phyloP scores from a whole-genome alignment of 108 stramenopile species.

The Nitzschia putrida region DNA sequence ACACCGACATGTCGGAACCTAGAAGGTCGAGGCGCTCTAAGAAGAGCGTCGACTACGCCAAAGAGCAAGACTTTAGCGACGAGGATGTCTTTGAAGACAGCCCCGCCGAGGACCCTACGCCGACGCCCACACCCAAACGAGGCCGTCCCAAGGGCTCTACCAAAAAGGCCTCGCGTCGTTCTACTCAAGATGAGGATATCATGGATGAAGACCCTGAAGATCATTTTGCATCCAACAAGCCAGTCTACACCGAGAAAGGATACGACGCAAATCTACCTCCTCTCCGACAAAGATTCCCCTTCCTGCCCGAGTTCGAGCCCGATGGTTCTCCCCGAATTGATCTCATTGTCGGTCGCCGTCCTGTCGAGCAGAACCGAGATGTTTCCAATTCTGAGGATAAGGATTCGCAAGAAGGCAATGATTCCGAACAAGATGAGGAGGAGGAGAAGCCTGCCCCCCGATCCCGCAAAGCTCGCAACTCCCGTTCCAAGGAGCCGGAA shows the following conservation, averaged over 20 bases:
- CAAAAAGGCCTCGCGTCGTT: conserved; percentile 12
- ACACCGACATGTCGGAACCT: conserved; percentile 13
- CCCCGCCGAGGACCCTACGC: conserved; percentile 30
- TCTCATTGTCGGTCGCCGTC: conserved; percentile 86
- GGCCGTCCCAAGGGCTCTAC: conserved; percentile 27
- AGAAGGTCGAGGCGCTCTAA: conserved; percentile 49
- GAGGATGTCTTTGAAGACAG: conserved; percentile 76
- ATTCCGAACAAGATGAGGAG: background rate
- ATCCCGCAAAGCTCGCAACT: conserved; percentile 27
- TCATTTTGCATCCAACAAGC: conserved; percentile 30
- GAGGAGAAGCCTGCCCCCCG: conserved; percentile 16
- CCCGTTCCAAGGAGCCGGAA: conserved; percentile 9
- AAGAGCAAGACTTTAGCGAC: conserved; percentile 83
- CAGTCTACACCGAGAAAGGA: conserved; percentile 74
- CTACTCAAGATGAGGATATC: conserved; percentile 11
- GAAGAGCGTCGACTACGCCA: conserved; percentile 68
- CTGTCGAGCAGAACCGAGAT: conserved; percentile 67
- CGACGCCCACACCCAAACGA: conserved; percentile 26
- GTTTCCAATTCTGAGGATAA: conserved; percentile 20
- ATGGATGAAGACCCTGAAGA: conserved; percentile 31
- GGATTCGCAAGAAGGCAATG: conserved; percentile 33
- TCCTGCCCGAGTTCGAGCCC: conserved; percentile 88
- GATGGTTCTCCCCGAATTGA: conserved; percentile 94
- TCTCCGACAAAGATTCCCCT: conserved; percentile 84
- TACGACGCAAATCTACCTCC: conserved; percentile 77